Evolutionary conservation across 805 yeast species (phyloP), one percentile per base, ranked within the genome.

Genomic region (Ogataea ganodermae): DNA sequence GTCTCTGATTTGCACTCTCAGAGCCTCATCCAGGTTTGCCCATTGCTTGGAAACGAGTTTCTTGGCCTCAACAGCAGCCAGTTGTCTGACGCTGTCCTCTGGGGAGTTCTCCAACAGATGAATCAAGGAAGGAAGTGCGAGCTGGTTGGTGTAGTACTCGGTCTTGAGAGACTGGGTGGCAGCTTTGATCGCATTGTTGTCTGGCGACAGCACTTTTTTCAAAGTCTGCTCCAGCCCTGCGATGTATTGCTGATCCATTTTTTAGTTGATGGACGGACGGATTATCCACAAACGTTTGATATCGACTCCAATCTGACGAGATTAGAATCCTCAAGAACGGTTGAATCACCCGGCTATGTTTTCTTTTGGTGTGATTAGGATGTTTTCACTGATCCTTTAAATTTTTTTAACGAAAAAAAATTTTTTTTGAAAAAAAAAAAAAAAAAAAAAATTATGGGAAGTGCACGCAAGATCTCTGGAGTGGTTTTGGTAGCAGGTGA

Each of bases 31-130:
- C 35, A 77, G 68, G 5, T 59, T 55, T 32, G 69, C 74, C 98
- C 98, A 94, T 62, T 81, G 83, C 55, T 76, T 73, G 44, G 75
- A 63, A 32, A 91, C 81, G 62, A 86, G 79, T 68, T 94, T 94
- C 71, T 96, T 83, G 33, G 91, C 89, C 72, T 94, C 99, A 53
- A 94, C 96, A 52, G 97, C 95, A n/a, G 97, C 95, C 52, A 94
- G 76, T 69, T 90, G 96, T 61, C 88, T 86, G 58, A 91, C 66
- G 60, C 86, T 87, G 54, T 79, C 84, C 59, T 83, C 83, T 33
- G 76, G 70, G 57, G 84, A 82, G 56, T 74, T 76, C 68, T 87
- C 90, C 62, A 89, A 75, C 51, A 94, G 80, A 61, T 88, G 94
- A 58, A 92, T 73, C 65, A 92, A 74, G 9, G 96, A 84, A 16